A percentile compares a stretch with the other conserved stretches of the same genome.
These are phyloP conservation scores for Aspergillus sp. DNA, from an alignment of 2,329 filamentous ascomycete species.

Conservation along the genomic window DNA sequence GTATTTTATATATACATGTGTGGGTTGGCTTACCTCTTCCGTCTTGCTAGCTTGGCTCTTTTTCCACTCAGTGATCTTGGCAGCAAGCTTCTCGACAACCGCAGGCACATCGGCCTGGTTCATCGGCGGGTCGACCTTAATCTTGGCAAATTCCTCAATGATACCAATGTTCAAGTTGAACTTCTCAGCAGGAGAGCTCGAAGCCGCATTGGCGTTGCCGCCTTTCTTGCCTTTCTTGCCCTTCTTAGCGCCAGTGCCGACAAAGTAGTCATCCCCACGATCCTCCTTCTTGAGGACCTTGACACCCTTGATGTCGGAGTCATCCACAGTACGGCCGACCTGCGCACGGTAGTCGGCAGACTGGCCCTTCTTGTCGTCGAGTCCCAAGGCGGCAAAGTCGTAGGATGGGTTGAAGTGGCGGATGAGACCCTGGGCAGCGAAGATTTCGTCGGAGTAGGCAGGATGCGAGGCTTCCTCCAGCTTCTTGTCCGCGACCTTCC, in stretches of 20 bases:
- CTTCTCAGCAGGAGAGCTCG: conserved; percentile 47
- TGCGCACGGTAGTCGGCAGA: conserved; percentile 69
- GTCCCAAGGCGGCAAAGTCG: conserved; percentile 57
- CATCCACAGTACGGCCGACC: conserved; percentile 75
- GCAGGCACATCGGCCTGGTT: conserved; percentile 71
- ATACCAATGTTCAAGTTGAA: conserved; percentile 87
- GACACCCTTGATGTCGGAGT: conserved; percentile 74
- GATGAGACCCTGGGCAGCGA: conserved; percentile 77
- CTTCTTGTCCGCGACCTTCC: conserved; percentile 48
- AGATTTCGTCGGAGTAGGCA: conserved; percentile 88
- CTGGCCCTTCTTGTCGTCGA: conserved; percentile 34
- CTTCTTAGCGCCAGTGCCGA: conserved; percentile 66
- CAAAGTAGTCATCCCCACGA: conserved; percentile 77
- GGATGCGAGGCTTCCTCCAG: conserved; percentile 53
- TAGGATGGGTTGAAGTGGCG: conserved; percentile 81
- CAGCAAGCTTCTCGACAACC: conserved; percentile 80
- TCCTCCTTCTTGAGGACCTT: conserved; percentile 79
- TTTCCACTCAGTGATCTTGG: conserved; percentile 88
- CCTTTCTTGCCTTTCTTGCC: conserved; percentile 81
- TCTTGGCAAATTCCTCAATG: conserved; percentile 77
- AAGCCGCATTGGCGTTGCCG: conserved; percentile 40
- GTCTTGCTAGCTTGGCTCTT: conserved; percentile 82
- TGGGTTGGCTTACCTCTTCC: conserved; percentile 60
- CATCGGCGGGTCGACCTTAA: conserved; percentile 83
- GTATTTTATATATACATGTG: not conserved